A percentile compares a stretch with the other conserved stretches of the same genome.
phyloP scores from a whole-genome alignment of 148 eudicot genomes.

The Agrostemma githago region DNA sequence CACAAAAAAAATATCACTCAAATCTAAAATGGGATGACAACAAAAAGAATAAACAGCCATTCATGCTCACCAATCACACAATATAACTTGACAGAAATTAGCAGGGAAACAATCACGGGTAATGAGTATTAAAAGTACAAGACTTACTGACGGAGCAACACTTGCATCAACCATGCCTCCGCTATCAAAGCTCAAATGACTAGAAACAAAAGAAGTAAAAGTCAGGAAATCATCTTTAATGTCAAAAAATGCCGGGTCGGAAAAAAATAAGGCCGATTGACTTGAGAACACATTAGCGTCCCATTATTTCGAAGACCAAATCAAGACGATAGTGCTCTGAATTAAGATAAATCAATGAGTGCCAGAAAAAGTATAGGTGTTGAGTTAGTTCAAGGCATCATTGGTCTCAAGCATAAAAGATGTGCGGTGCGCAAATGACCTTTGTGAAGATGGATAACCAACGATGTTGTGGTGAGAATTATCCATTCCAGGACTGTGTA shows the following conservation, averaged over 20 bases:
- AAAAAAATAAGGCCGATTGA: conserved; percentile 2
- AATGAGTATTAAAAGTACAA: background rate
- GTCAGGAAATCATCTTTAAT: conserved; percentile 5
- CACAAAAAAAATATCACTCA: background rate
- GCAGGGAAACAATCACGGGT: background rate
- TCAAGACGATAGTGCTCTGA: background rate
- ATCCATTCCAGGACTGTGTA: conserved; percentile 85
- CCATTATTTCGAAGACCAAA: background rate
- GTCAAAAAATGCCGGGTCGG: background rate
- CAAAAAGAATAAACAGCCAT: background rate
- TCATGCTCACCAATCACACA: background rate
- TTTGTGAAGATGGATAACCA: conserved; percentile 97
- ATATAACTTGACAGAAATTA: background rate
- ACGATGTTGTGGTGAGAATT: conserved; percentile 89
- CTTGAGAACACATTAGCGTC: background rate
- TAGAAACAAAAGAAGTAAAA: conserved; percentile 27
- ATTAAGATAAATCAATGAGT: background rate
- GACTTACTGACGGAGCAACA: conserved; percentile 35
- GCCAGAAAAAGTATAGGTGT: conserved; percentile 14
- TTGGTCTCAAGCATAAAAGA: conserved; percentile 30
- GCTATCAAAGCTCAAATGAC: conserved; percentile 42
- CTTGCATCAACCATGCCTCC: conserved; percentile 37
- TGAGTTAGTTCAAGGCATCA: conserved; percentile 15
- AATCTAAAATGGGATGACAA: background rate
- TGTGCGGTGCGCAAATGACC: conserved; percentile 99